Conservation (phyloP, 192 early-diverging fungal genomes). For the Fimicolochytrium jonesii region DNA sequence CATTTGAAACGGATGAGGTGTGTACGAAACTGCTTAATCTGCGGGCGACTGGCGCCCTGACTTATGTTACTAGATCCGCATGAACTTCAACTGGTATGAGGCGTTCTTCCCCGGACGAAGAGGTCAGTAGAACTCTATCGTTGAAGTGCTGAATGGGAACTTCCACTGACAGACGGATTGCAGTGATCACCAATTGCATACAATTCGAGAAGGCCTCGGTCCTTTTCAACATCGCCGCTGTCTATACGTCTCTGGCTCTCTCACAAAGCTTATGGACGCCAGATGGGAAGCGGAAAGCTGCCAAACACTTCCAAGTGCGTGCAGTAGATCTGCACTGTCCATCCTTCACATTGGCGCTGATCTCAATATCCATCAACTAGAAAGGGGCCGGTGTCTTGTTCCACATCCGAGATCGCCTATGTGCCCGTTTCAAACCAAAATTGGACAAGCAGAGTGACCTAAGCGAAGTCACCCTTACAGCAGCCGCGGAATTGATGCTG, state of each 20-base stretch:
- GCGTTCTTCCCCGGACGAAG: constrained; percentile 31
- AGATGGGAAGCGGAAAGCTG: constrained; percentile 43
- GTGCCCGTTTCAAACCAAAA: constrained; percentile 44
- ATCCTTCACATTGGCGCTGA: neutral
- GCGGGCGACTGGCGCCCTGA: too few relatives aligned
- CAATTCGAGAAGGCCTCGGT: constrained; percentile 57
- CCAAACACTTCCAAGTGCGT: constrained; percentile 50
- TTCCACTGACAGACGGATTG: too few relatives aligned
- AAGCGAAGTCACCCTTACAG: constrained; percentile 63
- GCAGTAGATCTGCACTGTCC: neutral
- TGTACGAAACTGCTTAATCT: too few relatives aligned
- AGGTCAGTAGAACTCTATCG: constrained; percentile 4
- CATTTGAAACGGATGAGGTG: constrained; percentile 40
- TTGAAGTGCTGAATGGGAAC: neutral
- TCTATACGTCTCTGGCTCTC: constrained; percentile 42
- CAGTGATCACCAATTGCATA: constrained; percentile 47
- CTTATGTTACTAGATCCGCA: constrained; percentile 36
- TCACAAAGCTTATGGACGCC: constrained; percentile 32
- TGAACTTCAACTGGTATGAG: constrained; percentile 52
- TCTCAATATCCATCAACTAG: constrained; percentile 6
- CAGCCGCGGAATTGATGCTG: constrained; percentile 72
- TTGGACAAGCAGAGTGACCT: constrained; percentile 56
- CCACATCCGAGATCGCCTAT: constrained; percentile 42
- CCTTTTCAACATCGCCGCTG: constrained; percentile 50
- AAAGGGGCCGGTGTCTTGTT: constrained; percentile 74